A percentile compares a stretch with the other conserved stretches of the same genome.
Evolutionary conservation across 140 eudicot species (phyloP).

Genomic region (Senecio squalidus): DNA sequence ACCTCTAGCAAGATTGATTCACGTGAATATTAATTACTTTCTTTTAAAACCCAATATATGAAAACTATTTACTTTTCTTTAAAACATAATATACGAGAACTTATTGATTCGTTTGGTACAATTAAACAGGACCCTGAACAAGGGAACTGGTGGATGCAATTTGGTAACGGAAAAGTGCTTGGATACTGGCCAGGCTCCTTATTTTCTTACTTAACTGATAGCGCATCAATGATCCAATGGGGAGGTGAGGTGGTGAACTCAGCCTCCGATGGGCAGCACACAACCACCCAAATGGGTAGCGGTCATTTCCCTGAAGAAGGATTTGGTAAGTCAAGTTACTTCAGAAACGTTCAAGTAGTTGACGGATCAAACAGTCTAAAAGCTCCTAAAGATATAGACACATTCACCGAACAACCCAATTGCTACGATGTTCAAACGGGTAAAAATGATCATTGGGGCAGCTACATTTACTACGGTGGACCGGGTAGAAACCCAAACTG

Average conservation of each 20-base stretch:
- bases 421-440: constrained; percentile 74
- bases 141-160: constrained; percentile 69
- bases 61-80: no score
- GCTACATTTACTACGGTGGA: constrained; percentile 81
- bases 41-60: no score
- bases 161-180: constrained; percentile 66
- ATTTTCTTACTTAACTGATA: constrained; percentile 65
- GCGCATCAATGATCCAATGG: constrained; percentile 92
- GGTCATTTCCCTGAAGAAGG: constrained; percentile 96
- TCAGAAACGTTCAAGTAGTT: constrained; percentile 70
- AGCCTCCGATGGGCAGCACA: constrained; percentile 77
- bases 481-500: constrained; percentile 84
- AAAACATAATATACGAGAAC: background rate
- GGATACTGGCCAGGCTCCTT: constrained; percentile 88
- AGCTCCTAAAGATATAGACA: constrained; percentile 53
- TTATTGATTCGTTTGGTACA: constrained; percentile 9
- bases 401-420: constrained; percentile 71
- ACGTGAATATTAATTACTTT: no score
- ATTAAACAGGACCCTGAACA: constrained; percentile 36
- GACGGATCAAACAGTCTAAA: constrained; percentile 71
- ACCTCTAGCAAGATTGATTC: no score
- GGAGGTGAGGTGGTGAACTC: constrained; percentile 96
- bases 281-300: constrained; percentile 94
- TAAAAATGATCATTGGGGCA: constrained; percentile 77
- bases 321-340: constrained; percentile 49